Conservation (phyloP, 1,139 yeast genomes). For the Debaryomyces sp. region DNA sequence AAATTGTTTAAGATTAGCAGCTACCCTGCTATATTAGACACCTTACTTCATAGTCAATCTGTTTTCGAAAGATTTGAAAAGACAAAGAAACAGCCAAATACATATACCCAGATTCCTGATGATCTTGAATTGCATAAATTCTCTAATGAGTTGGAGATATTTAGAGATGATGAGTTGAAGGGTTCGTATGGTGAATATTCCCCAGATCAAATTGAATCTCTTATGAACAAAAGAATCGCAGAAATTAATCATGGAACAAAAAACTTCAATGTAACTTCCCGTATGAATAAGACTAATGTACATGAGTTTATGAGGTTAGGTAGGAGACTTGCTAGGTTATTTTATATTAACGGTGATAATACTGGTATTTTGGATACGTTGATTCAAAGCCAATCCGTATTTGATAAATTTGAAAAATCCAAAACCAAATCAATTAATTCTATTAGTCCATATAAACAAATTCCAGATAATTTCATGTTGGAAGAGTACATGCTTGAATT, state of each 20-base stretch:
- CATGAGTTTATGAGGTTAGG: slow-evolving; percentile 24
- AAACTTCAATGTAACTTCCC: slow-evolving; percentile 18
- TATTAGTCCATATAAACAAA: slow-evolving; percentile 27
- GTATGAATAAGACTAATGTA: slow-evolving; percentile 21
- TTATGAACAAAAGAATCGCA: slow-evolving; percentile 21
- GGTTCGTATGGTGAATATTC: slow-evolving; percentile 16
- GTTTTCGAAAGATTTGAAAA: slow-evolving; percentile 27
- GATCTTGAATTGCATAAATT: slow-evolving; percentile 28
- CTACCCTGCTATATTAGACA: slow-evolving; percentile 35
- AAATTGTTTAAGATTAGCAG: slow-evolving; percentile 29
- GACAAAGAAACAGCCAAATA: slow-evolving; percentile 5
- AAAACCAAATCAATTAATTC: neutral
- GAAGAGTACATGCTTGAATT: slow-evolving; percentile 40
- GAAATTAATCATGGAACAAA: neutral
- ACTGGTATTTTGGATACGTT: slow-evolving; percentile 39
- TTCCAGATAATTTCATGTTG: slow-evolving; percentile 40
- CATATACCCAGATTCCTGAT: slow-evolving; percentile 25
- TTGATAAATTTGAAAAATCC: slow-evolving; percentile 25
- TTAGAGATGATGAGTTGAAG: slow-evolving; percentile 21
- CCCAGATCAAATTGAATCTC: slow-evolving; percentile 17
- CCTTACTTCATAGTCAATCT: slow-evolving; percentile 26
- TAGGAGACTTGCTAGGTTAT: slow-evolving; percentile 24
- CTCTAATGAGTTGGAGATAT: slow-evolving; percentile 21
- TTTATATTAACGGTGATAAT: slow-evolving; percentile 31
- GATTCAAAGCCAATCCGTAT: slow-evolving; percentile 27